These are phyloP conservation scores for Aschersonia sp. DNA, from an alignment of 2,329 filamentous ascomycete genomes.

Conservation along the genomic window DNA sequence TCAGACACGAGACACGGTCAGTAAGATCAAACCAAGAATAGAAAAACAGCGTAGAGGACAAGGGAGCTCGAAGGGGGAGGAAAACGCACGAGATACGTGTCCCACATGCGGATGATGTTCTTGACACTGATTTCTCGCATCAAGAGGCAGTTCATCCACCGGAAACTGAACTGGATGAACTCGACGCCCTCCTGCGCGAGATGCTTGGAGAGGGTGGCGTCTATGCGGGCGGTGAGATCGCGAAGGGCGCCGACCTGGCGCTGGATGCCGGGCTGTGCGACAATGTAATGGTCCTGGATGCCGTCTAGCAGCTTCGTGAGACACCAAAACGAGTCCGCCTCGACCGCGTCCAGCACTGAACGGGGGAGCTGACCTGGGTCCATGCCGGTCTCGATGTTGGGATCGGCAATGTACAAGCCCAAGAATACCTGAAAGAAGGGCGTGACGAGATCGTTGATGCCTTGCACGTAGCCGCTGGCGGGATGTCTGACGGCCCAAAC, in stretches of 20 bases:
- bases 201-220: slow-evolving; percentile 70
- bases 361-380: slow-evolving; percentile 88
- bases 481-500: slow-evolving; percentile 97
- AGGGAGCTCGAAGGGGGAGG: background rate
- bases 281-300: slow-evolving; percentile 98
- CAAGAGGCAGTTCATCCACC: slow-evolving; percentile 98
- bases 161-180: slow-evolving; percentile 98
- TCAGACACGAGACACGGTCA: no score
- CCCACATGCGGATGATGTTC: slow-evolving; percentile 98
- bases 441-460: slow-evolving; percentile 94
- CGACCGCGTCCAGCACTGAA: slow-evolving; percentile 85
- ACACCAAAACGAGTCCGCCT: slow-evolving; percentile 98
- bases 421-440: slow-evolving; percentile 98
- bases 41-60: background rate
- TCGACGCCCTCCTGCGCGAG: slow-evolving; percentile 84
- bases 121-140: slow-evolving; percentile 96
- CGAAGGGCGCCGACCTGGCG: slow-evolving; percentile 79
- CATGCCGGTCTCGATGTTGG: slow-evolving; percentile 86
- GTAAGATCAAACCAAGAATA: no score
- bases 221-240: slow-evolving; percentile 83
- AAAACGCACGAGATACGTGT: slow-evolving; percentile 78
- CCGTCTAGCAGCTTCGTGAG: slow-evolving; percentile 95
- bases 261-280: slow-evolving; percentile 92
- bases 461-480: slow-evolving; percentile 93
- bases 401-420: slow-evolving; percentile 86